A percentile compares a stretch with the other conserved stretches of the same genome.
Evolutionary conservation across 805 yeast genomes (phyloP).

Genomic region (Myxozyma kluyveri): DNA sequence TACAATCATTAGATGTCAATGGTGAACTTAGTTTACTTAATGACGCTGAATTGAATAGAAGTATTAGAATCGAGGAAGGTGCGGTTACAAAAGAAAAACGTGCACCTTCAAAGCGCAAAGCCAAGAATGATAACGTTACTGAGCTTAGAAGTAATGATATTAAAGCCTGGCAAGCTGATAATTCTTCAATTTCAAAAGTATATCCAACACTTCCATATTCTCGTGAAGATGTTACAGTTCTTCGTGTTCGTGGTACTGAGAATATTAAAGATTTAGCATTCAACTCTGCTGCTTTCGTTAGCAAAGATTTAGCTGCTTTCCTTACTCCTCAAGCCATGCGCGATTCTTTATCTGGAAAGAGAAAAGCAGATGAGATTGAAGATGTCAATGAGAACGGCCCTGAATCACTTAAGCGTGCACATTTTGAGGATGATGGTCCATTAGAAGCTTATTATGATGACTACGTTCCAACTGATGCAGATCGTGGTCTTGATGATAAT

Average conservation of each 20-base stretch:
- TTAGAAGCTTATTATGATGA: constrained; percentile 3
- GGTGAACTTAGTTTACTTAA: neutral
- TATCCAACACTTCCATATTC: constrained; percentile 24
- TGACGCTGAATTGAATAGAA: neutral
- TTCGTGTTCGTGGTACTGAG: constrained; percentile 8
- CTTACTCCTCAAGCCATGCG: constrained; percentile 3
- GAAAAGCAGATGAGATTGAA: constrained; percentile 20
- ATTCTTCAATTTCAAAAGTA: constrained; percentile 30
- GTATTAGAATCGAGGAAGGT: constrained; percentile 6
- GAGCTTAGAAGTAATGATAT: constrained; percentile 47
- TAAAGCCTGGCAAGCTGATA: constrained; percentile 36
- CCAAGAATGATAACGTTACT: constrained; percentile 47
- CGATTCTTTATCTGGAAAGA: constrained; percentile 2
- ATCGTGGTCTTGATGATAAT: constrained; percentile 10
- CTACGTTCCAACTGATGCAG: constrained; percentile 7
- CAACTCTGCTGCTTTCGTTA: constrained; percentile 15
- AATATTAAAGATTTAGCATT: constrained; percentile 14
- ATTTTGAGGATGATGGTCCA: constrained; percentile 10
- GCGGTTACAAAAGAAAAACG: constrained; percentile 9
- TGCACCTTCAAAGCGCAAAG: constrained; percentile 41
- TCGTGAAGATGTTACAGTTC: constrained; percentile 17
- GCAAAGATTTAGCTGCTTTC: constrained; percentile 9
- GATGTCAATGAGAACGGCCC: constrained; percentile 8
- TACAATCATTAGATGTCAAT: constrained; percentile 2
- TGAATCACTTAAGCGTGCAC: constrained; percentile 7